phyloP scores from a whole-genome alignment of 2,329 filamentous ascomycete species.

The Didymella sp. region DNA sequence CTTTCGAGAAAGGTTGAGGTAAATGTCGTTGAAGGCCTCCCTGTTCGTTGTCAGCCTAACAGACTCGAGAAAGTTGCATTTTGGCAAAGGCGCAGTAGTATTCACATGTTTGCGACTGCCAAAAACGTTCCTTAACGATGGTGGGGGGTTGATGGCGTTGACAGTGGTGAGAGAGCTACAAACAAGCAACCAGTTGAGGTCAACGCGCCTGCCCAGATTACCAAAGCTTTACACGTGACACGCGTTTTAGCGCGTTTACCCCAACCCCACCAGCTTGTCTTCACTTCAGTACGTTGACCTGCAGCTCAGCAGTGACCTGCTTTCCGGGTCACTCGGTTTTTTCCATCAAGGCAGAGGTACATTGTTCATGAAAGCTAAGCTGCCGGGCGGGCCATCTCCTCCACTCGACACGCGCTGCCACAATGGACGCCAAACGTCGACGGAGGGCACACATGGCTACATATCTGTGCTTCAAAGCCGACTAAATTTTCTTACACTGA shows the following conservation, averaged over 20 bases:
- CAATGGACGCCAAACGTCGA: background rate
- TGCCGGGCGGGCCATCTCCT: background rate
- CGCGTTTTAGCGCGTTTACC: conserved; percentile 10
- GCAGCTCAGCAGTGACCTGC: background rate
- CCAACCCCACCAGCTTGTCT: background rate
- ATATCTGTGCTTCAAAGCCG: too few species aligned
- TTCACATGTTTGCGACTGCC: conserved; percentile 16
- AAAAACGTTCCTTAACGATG: background rate
- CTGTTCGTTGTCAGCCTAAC: conserved; percentile 47
- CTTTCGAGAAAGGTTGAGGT: conserved; percentile 92
- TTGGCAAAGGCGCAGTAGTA: too few species aligned
- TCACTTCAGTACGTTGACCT: background rate
- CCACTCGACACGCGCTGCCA: background rate
- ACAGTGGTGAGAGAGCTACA: background rate
- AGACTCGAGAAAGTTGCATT: background rate
- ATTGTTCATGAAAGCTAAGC: too few species aligned
- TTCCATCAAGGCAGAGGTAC: background rate
- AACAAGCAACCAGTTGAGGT: conserved; percentile 2
- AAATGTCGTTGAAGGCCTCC: conserved; percentile 98
- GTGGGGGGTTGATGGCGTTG: conserved; percentile 8
- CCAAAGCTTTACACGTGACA: conserved; percentile 1
- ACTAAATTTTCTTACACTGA: background rate
- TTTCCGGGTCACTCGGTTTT: background rate
- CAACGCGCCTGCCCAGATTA: conserved; percentile 2
- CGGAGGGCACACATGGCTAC: background rate